phyloP scores from a whole-genome alignment of 2,329 filamentous ascomycete species.

The Aureobasidium sp. region DNA sequence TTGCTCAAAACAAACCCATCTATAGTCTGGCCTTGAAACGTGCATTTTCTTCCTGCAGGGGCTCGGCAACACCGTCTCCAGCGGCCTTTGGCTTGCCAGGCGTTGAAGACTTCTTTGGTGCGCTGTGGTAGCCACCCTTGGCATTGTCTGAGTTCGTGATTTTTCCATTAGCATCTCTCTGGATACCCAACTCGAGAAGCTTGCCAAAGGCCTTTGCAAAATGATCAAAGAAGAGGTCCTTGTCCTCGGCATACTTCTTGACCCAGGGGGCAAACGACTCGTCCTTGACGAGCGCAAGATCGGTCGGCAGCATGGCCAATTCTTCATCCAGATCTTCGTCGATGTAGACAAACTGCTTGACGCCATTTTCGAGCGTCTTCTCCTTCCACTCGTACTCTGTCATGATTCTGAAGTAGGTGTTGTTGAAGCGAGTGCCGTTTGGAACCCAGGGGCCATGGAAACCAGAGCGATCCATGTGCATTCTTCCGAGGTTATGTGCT shows the following conservation, averaged over 20 bases:
- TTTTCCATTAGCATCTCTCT: conserved; percentile 43
- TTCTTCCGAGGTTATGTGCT: conserved; percentile 49
- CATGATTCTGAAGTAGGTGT: conserved; percentile 49
- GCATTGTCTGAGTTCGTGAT: conserved; percentile 50
- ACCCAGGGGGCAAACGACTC: conserved; percentile 47
- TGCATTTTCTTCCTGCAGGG: conserved; percentile 31
- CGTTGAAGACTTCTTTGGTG: conserved; percentile 46
- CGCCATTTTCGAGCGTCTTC: conserved; percentile 43
- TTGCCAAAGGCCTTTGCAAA: conserved; percentile 52
- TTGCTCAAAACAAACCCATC: background rate
- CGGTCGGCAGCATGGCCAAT: conserved; percentile 59
- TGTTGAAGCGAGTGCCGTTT: conserved; percentile 38
- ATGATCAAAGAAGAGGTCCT: conserved; percentile 53
- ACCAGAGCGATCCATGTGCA: conserved; percentile 46
- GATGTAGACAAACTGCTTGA: conserved; percentile 50
- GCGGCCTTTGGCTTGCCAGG: conserved; percentile 27
- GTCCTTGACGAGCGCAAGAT: conserved; percentile 50
- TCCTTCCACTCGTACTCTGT: conserved; percentile 45
- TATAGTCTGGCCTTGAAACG: conserved; percentile 33
- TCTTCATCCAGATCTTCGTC: conserved; percentile 49
- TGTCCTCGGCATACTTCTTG: conserved; percentile 50
- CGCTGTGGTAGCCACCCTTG: conserved; percentile 47
- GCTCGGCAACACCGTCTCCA: conserved; percentile 32
- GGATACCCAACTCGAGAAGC: conserved; percentile 52
- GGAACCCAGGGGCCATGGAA: conserved; percentile 37